A percentile compares a stretch with the other conserved stretches of the same genome.
Evolutionary conservation across 768 basidiomycete species (phyloP).

Genomic region (Arthromyces matolae): DNA sequence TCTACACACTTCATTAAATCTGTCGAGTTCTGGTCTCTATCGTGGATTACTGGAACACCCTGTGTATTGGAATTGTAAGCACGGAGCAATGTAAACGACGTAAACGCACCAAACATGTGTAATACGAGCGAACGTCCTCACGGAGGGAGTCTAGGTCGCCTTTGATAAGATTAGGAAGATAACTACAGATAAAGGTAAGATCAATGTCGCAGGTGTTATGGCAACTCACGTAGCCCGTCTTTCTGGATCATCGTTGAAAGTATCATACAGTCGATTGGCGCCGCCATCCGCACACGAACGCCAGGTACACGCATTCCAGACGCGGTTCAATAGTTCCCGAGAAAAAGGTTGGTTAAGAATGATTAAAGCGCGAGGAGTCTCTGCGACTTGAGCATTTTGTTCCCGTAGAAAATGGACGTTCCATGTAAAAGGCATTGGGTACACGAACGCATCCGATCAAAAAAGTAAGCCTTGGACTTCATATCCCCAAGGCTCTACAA

Average conservation of each 20-base stretch:
- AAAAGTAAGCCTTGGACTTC: not conserved
- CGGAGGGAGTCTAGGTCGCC: constrained; percentile 92
- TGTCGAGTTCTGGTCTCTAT: constrained; percentile 78
- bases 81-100: too few species aligned
- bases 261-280: constrained; percentile 78
- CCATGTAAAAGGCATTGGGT: constrained; percentile 27
- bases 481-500: too few species aligned
- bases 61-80: too few species aligned
- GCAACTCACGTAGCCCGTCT: constrained; percentile 12
- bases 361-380: constrained; percentile 54
- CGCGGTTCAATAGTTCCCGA: constrained; percentile 48
- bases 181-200: constrained; percentile 38
- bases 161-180: constrained; percentile 81
- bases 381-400: not conserved
- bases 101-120: constrained; percentile 56
- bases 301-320: constrained; percentile 56
- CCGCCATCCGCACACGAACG: constrained; percentile 84
- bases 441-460: not conserved
- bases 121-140: constrained; percentile 68
- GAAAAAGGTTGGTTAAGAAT: constrained; percentile 91
- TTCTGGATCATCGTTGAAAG: constrained; percentile 19
- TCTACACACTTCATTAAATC: constrained; percentile 92
- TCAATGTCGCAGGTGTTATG: not conserved
- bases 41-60: constrained; percentile 67
- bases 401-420: constrained; percentile 37